These are phyloP conservation scores for Potentilla sterilis DNA, from an alignment of 306 rosid species.

Conservation along the genomic window DNA sequence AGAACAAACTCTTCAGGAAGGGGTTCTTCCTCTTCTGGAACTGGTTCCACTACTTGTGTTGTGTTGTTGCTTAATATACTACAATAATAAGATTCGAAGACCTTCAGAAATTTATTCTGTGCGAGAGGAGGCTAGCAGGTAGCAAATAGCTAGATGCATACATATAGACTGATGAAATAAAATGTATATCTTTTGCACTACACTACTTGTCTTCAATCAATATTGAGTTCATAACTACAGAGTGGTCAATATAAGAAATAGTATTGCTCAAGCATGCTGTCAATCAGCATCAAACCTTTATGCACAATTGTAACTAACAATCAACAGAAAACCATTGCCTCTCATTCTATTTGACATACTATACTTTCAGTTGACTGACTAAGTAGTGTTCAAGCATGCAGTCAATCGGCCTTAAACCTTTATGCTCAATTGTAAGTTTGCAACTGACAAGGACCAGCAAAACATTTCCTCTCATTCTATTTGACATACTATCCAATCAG, in stretches of 20 bases:
- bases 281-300: neutral
- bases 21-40: conserved; percentile 69
- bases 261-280: neutral
- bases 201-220: neutral
- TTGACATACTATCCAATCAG: neutral
- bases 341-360: neutral
- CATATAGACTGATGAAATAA: conserved; percentile 4
- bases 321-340: neutral
- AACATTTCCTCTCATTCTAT: neutral
- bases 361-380: neutral
- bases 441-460: neutral
- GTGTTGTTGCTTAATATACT: conserved; percentile 66
- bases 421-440: neutral
- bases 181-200: neutral
- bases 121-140: conserved; percentile 20
- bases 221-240: neutral
- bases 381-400: neutral
- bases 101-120: conserved; percentile 3
- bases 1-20: conserved; percentile 84
- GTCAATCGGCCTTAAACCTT: neutral
- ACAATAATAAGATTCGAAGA: conserved; percentile 20
- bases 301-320: neutral
- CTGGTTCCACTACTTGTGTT: conserved; percentile 65
- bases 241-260: neutral
- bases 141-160: neutral